These are phyloP conservation scores for Saccharomycopsis capsularis DNA, from an alignment of 805 yeast species.

Conservation along the genomic window DNA sequence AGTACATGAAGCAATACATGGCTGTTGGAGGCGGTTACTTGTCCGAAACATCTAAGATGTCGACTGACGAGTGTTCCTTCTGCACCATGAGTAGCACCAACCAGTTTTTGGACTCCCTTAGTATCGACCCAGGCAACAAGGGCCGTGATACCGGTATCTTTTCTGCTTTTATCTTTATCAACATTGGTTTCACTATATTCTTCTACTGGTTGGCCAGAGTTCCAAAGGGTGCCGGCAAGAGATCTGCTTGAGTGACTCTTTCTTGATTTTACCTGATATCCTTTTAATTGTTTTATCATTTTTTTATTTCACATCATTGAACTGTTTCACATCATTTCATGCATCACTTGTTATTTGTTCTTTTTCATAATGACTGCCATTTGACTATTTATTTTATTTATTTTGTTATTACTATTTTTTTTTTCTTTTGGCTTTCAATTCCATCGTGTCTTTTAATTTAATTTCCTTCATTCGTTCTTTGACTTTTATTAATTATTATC, in stretches of 20 bases:
- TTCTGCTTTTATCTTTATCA: conserved; percentile 41
- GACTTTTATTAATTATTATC: no score
- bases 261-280: no score
- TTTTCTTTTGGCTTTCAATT: no score
- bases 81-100: conserved; percentile 57
- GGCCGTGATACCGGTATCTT: conserved; percentile 59
- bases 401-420: no score
- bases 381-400: no score
- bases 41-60: conserved; percentile 27
- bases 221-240: conserved; percentile 47
- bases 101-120: conserved; percentile 40
- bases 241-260: neutral
- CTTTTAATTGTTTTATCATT: no score
- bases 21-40: conserved; percentile 38
- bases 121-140: conserved; percentile 29
- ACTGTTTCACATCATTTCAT: no score
- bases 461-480: no score
- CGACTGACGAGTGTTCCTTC: conserved; percentile 50
- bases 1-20: conserved; percentile 38
- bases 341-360: no score
- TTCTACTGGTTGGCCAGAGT: conserved; percentile 66
- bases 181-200: conserved; percentile 36
- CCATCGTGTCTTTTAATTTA: no score
- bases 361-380: no score
- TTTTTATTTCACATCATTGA: no score